Base-by-base conservation (phyloP, 495 filamentous ascomycete genomes). In the Lepidopterella palustris region DNA sequence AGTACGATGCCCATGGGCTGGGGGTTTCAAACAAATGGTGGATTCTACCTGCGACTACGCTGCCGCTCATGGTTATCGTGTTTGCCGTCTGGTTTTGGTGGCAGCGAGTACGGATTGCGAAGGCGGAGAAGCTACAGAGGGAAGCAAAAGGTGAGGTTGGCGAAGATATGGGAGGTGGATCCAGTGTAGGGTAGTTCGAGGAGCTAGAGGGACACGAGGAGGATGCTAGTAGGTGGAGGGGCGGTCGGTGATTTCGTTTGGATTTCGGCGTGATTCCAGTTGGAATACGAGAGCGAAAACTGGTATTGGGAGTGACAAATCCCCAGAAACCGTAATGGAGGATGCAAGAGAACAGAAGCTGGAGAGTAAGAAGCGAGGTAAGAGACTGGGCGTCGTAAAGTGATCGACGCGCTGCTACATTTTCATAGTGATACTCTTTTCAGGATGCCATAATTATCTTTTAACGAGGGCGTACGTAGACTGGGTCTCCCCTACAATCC, bases 11-110 rank as follows among this genome's bases (percentile, higher is more conserved):
- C 3, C 29, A 55, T 39, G 45, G 42, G 8, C 26, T 64, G 13
- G 27, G 39, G 2, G 61, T 59, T 5, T 50, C 39, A 4, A 52
- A 9, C 4, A 25, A 49, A 27, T 64, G 61, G 56, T 64, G 61
- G 61, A 60, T 59, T 32, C 32, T 64, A 5, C 52, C 52, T 21
- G 50, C 51, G 20, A 25, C 5, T 15, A 59, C 51, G 24, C 26
- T 60, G 18, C 56, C 61, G 10, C 29, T 60, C 8, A 64, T 28
- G 25, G 21, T 56, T 8, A 20, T 45, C 1, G 51, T 60, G 15
- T 45, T 60, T 55, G 61, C n/a, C 1, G 40, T 60, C 2, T 64
- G 57, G 57, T 42, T 50, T 1, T 29, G 25, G 0, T 64, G 61
- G 56, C 39, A 32, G n/a, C 21, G 15, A 24, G 24, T 50, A 13